Percentiles rank a stretch among this genome's conserved stretches.
phyloP scores from a whole-genome alignment of 805 yeast species.

The Saccharomycopsis fermentans region DNA sequence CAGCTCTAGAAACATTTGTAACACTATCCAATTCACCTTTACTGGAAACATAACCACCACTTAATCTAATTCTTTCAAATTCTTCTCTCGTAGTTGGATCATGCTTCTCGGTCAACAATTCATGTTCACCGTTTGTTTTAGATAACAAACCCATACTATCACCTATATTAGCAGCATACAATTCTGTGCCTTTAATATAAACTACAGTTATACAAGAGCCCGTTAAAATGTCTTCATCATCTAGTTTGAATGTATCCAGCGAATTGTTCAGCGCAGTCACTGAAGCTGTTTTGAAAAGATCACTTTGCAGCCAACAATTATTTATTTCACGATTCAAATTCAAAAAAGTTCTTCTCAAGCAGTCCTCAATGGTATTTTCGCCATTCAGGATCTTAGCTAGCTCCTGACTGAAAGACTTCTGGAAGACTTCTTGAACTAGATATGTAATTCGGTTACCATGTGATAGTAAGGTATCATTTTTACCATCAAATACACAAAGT shows the following conservation, averaged over 20 bases:
- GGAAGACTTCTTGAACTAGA: conserved; percentile 63
- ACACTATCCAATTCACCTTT: conserved; percentile 80
- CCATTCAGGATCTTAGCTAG: conserved; percentile 33
- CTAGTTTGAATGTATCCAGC: conserved; percentile 24
- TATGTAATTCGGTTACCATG: conserved; percentile 59
- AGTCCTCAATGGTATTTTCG: conserved; percentile 52
- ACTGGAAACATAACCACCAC: conserved; percentile 85
- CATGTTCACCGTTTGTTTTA: conserved; percentile 69
- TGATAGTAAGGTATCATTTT: conserved; percentile 33
- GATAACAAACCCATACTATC: conserved; percentile 78
- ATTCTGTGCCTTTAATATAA: conserved; percentile 57
- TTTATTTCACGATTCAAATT: conserved; percentile 76
- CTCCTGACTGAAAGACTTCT: conserved; percentile 58
- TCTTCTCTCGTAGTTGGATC: conserved; percentile 72
- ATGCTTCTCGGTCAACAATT: conserved; percentile 65
- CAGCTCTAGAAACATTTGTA: conserved; percentile 77
- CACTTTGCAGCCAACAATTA: conserved; percentile 23
- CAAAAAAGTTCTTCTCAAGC: conserved; percentile 74
- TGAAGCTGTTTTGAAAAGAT: not conserved
- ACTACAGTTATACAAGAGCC: conserved; percentile 83
- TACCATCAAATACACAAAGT: conserved; percentile 81
- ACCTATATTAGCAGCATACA: conserved; percentile 84
- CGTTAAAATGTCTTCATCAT: conserved; percentile 51
- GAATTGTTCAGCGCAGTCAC: conserved; percentile 19
- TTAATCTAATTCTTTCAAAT: conserved; percentile 76